Conservation (phyloP, 2,329 filamentous ascomycete species). For the Fusarium sp. region DNA sequence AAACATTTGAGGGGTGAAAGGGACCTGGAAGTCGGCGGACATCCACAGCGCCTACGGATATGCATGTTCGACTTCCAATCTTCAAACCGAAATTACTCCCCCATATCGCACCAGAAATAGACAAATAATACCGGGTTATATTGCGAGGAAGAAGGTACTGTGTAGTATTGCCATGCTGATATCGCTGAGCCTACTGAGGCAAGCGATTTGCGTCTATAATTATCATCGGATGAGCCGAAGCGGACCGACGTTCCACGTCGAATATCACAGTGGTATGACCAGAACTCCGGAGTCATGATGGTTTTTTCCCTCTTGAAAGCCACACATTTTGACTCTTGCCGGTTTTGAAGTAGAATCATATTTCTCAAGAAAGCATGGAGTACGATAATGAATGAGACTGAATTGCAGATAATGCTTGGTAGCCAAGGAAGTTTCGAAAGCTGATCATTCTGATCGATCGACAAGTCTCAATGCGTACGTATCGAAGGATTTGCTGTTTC, state of each 20-base stretch:
- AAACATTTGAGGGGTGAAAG: constrained; percentile 1
- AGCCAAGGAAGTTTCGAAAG: not conserved
- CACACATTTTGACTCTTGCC: not conserved
- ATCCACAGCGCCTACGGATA: not conserved
- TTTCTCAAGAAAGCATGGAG: not conserved
- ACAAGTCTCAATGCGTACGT: not conserved
- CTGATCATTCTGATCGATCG: constrained; percentile 8
- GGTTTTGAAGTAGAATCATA: not conserved
- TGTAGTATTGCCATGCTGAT: not conserved
- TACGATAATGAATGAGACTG: not conserved
- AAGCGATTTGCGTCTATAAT: constrained; percentile 10
- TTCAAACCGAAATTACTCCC: constrained; percentile 18
- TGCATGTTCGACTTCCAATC: constrained; percentile 1
- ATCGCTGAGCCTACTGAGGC: not conserved
- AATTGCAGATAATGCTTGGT: not conserved
- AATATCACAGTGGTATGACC: not conserved
- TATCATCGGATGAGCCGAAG: constrained; percentile 18
- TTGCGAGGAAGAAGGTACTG: not conserved
- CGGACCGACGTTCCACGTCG: constrained; percentile 27
- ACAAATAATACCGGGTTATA: constrained; percentile 7
- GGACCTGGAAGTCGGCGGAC: constrained; percentile 4
- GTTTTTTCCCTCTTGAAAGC: not conserved
- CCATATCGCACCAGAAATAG: constrained; percentile 1
- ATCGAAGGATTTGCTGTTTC: constrained; percentile 4
- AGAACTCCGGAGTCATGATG: not conserved